A percentile compares a stretch with the other conserved stretches of the same genome.
phyloP scores from a whole-genome alignment of 345 rosid species.

The Brassica nigra region DNA sequence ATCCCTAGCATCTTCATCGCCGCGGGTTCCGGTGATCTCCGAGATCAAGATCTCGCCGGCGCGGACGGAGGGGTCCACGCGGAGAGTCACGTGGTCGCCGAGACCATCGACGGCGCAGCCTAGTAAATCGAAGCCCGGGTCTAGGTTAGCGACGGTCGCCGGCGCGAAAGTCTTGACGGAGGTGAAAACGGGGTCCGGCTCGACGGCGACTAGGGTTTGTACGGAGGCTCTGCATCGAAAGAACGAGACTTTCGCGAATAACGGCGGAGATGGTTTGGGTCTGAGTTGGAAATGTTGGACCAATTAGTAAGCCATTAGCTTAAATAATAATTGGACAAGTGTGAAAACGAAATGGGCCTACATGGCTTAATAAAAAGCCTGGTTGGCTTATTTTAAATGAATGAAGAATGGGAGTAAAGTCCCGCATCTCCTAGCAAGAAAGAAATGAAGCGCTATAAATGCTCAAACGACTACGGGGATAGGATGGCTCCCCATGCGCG shows the following conservation, averaged over 20 bases:
- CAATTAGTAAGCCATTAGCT: no score
- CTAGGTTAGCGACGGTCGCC: constrained; percentile 88
- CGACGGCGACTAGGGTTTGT: constrained; percentile 49
- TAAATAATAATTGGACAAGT: no score
- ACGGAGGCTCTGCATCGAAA: constrained; percentile 58
- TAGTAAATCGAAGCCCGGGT: constrained; percentile 89
- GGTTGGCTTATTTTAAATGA: no score
- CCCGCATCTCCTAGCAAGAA: no score
- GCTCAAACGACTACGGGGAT: no score
- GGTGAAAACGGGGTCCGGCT: constrained; percentile 70
- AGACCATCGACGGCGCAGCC: constrained; percentile 90
- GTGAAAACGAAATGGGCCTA: no score
- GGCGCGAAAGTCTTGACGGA: constrained; percentile 45
- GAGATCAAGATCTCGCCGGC: constrained; percentile 73
- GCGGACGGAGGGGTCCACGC: constrained; percentile 63
- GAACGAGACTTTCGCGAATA: constrained; percentile 25
- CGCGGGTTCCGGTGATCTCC: constrained; percentile 58
- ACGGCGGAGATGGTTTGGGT: constrained; percentile 23
- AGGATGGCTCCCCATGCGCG: no score
- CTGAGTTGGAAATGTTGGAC: neutral
- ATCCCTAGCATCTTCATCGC: constrained; percentile 73
- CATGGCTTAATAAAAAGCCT: no score
- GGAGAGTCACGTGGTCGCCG: constrained; percentile 45
- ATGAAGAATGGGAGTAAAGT: no score
- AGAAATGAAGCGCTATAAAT: no score